Base-by-base conservation (phyloP, 306 rosid species). In the Cucurbita moschata region DNA sequence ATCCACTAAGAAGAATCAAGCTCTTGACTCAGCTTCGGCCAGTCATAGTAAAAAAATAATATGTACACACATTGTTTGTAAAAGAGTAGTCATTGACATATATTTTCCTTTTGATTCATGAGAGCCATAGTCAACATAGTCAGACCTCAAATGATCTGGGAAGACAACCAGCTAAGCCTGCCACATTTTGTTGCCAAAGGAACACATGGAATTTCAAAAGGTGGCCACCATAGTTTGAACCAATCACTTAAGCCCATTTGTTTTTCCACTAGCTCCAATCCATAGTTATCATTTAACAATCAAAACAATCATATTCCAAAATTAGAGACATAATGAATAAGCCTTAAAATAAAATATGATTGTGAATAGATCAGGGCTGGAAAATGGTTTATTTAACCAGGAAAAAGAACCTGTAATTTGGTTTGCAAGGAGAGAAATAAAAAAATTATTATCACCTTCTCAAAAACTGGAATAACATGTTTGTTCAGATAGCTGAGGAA, bases 391-490 rank as follows among this genome's bases (percentile, higher is more conserved):
- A 3, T 21, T 7, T 67, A 6, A 46, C 56, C 23, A 67, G 35
- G 35, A 30, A 4, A 68, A 21, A 18, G 8, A 63, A 63, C 50
- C 70, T 15, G 0, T 15, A 16, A 10, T 39, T 39, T 26, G 1
- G 10, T 69, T 47, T 49, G 23, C 7, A 50, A n/a, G 51, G n/a
- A 72, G 18, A n/a, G 23, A 53, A n/a, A 16, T 5, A 54, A 35
- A 5, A 0, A 37, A 52, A n/a, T 54, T 39, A n/a, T 51, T 61
- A 75, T 79, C 84, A 95, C 99, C 99, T 91, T 88, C 72, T 95
- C 96, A 72, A 90, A 95, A 76, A 89, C 96, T 55, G 99, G 97
- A 56, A 91, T 85, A 76, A 91, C 86, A 76, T 86, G 88, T 74
- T 87, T 88, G 84, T 86, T 87, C 71, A 95, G 80, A 66, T 89